Evolutionary conservation across 1,284 basidiomycete genomes (phyloP), one percentile per base, ranked within the genome.

Genomic region (Cryptococcus neoformans): DNA sequence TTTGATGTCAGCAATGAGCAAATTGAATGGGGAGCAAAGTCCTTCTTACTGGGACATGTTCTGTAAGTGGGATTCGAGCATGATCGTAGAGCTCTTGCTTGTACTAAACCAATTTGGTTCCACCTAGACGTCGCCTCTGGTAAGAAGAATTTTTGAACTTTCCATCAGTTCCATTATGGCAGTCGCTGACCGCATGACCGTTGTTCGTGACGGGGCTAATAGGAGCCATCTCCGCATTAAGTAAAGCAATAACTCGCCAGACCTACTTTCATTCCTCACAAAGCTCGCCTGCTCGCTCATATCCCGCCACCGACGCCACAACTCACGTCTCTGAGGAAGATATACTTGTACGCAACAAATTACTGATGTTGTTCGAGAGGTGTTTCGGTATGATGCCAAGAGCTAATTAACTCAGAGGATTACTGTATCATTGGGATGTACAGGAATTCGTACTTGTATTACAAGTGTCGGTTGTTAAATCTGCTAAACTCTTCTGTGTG

Each of bases 31-130:
- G 7, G 62, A 59, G n/a, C 55, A 63, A 16, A 69, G 68, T 47
- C 72, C 72, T 3, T 63, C 69, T 1, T 75, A 73, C 57, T 73
- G 68, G 70, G 74, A 75, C 53, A 37, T 73, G 21, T 72, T 73
- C 55, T 59, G 73, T 75, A 56, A 66, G 71, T 28, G 28, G 28
- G 55, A 17, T 41, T 11, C 3, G 12, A 41, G 51, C 14, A 12
- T 8, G 61, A 55, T 58, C 54, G 16, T 40, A 28, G 28, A 28
- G 28, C 28, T 38, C 16, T 6, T 37, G 35, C 34, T 37, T 40
- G 35, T 8, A 35, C n/a, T n/a, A 11, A 10, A 17, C 37, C 17
- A 38, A 36, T 39, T 14, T 41, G 2, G 1, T 42, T 16, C 11
- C 11, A 39, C 37, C 1, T 37, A 67, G 65, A 64, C 45, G 58